phyloP scores from a whole-genome alignment of 306 rosid genomes.

The Inga leiocalycina region DNA sequence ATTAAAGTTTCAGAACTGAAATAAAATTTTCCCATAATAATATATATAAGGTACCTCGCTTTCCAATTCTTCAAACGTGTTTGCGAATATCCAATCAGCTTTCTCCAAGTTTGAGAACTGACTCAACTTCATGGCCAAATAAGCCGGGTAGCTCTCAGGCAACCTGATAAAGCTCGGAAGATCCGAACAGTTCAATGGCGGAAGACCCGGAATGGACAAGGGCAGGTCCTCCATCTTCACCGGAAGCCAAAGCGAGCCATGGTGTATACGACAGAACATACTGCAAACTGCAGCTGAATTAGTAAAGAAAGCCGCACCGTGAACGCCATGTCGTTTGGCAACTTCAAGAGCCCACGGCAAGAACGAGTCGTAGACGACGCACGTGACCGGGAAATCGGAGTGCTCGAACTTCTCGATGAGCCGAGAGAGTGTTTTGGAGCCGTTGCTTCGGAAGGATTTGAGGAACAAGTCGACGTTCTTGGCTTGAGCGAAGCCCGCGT shows the following conservation, averaged over 20 bases:
- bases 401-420: constrained; percentile 26
- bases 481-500: constrained; percentile 52
- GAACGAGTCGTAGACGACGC: constrained; percentile 55
- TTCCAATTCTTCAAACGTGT: neutral
- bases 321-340: constrained; percentile 46
- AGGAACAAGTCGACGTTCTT: constrained; percentile 31
- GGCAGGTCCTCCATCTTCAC: neutral
- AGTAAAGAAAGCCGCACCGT: constrained; percentile 47
- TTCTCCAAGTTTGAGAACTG: neutral
- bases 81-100: neutral
- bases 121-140: neutral
- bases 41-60: neutral
- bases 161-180: neutral
- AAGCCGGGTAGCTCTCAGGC: neutral
- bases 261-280: neutral
- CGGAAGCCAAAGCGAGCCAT: neutral
- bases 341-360: constrained; percentile 61
- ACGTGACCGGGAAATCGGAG: constrained; percentile 32
- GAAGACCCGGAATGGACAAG: neutral
- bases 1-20: no score
- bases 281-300: constrained; percentile 50
- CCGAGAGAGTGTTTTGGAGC: constrained; percentile 42
- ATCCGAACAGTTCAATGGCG: neutral
- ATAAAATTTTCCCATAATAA: no score
- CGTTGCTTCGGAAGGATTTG: constrained; percentile 40